Evolutionary conservation across 352 stramenopile species (phyloP).

Genomic region (Phytophthora lateralis): DNA sequence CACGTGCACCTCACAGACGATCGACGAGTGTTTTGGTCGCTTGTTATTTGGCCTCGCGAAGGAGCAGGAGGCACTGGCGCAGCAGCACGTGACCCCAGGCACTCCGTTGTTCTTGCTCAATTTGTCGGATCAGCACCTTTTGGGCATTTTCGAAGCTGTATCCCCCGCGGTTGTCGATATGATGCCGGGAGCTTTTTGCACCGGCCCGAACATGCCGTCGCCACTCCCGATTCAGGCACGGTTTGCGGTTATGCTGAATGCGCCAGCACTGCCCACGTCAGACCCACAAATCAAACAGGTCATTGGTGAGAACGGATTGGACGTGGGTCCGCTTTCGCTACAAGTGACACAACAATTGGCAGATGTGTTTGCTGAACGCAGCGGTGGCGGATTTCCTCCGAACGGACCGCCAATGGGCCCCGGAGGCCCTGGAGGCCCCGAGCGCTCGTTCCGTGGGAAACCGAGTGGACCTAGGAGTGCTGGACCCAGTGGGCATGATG

Average conservation of each 20-base stretch:
- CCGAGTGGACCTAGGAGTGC: slow-evolving; percentile 17
- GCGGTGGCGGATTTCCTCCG: slow-evolving; percentile 49
- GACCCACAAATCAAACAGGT: slow-evolving; percentile 79
- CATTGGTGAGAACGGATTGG: slow-evolving; percentile 62
- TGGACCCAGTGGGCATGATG: slow-evolving; percentile 17
- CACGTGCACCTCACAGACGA: slow-evolving; percentile 76
- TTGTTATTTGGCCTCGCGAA: slow-evolving; percentile 82
- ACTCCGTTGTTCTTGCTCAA: slow-evolving; percentile 89
- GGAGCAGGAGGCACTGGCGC: slow-evolving; percentile 72
- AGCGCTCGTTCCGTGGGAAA: slow-evolving; percentile 27
- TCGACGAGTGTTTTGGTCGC: slow-evolving; percentile 88
- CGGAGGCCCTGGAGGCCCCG: slow-evolving; percentile 29
- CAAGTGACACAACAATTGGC: slow-evolving; percentile 70
- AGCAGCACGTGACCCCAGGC: slow-evolving; percentile 69
- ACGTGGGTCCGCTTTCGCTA: slow-evolving; percentile 66
- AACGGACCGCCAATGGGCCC: slow-evolving; percentile 32
- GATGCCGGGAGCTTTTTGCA: slow-evolving; percentile 77
- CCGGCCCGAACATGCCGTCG: slow-evolving; percentile 56
- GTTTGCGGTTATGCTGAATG: slow-evolving; percentile 74
- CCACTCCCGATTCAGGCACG: slow-evolving; percentile 78
- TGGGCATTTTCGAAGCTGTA: slow-evolving; percentile 87
- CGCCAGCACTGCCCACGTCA: slow-evolving; percentile 66
- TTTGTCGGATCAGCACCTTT: slow-evolving; percentile 80
- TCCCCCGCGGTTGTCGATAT: slow-evolving; percentile 77
- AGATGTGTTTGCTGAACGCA: slow-evolving; percentile 77